Conservation (phyloP, 495 filamentous ascomycete genomes). For the Neurospora terricola region DNA sequence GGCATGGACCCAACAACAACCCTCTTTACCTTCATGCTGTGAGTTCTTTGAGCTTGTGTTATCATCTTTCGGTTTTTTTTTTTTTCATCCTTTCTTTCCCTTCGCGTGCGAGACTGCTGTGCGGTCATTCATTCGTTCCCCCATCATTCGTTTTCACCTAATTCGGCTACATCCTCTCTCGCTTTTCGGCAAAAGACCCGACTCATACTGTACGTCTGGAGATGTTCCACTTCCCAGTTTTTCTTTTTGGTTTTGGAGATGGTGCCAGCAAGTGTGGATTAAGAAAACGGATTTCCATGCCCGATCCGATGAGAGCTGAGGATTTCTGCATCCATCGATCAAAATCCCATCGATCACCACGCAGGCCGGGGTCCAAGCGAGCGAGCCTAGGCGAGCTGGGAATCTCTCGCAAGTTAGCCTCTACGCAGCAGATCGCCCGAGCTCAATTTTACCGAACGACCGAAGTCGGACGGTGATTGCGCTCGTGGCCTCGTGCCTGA, state of each 20-base stretch:
- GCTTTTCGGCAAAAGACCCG: neutral
- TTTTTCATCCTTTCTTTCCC: constrained; percentile 15
- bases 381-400: neutral
- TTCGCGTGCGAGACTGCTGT: constrained; percentile 7
- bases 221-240: neutral
- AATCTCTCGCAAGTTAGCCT: neutral
- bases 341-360: neutral
- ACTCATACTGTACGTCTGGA: neutral
- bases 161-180: constrained; percentile 1
- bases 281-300: neutral
- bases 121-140: neutral
- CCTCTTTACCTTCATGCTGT: constrained; percentile 66
- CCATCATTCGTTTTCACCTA: neutral
- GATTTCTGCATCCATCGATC: neutral
- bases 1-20: constrained; percentile 60
- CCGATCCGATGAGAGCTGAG: neutral
- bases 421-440: neutral
- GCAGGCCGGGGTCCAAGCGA: neutral
- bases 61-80: constrained; percentile 35
- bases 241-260: neutral
- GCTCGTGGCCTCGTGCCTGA: neutral
- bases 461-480: neutral
- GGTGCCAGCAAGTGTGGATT: neutral
- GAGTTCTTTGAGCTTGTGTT: constrained; percentile 29
- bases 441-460: neutral